Evolutionary conservation across 257 asterid species (phyloP), one percentile per base, ranked within the genome.

Genomic region (Ophiorrhiza pumila): DNA sequence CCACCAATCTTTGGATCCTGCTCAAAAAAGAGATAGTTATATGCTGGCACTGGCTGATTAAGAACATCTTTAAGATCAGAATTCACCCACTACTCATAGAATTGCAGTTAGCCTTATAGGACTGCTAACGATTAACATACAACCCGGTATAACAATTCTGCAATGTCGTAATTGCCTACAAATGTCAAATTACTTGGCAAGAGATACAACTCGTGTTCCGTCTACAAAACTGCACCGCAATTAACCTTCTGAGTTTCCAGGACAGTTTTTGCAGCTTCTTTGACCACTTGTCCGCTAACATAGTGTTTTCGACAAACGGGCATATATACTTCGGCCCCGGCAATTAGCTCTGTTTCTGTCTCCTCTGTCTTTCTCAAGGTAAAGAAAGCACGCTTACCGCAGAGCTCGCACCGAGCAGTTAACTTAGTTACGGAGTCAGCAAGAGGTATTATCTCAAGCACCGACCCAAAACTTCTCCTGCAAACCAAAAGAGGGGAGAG

Each of bases 291-390:
- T 58, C 96, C 98, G 37, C 89, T 83, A 53, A 86, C 91, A 74
- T 91, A 93, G 81, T 90, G 98, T 74, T 91, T 85, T n/a, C 97
- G 88, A 79, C 97, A 94, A 34, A 91, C 96, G 0, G 99, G 97
- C 96, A 91, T 91, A 66, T 94, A 90, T n/a, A 88, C 95, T 0
- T 91, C 96, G 10, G 96, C 97, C 75, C 97, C 99, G 34, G 85
- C 97, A 77, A 94, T 88, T 34, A 91, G 61, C 78, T 90, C 97
- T 0, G 89, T 88, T 82, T 78, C 76, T 32, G 87, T 88, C 79
- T 94, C 99, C 46, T 78, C 85, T 1, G 97, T 91, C 87, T 94
- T 94, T 86, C 98, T 87, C 88, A 94, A 68, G 10, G 97, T 90
- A 73, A 94, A 94, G 74, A 77, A 72, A 45, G 97, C 99, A 1